Base-by-base conservation (phyloP, 257 asterid species). In the Knoxia roxburghii region DNA sequence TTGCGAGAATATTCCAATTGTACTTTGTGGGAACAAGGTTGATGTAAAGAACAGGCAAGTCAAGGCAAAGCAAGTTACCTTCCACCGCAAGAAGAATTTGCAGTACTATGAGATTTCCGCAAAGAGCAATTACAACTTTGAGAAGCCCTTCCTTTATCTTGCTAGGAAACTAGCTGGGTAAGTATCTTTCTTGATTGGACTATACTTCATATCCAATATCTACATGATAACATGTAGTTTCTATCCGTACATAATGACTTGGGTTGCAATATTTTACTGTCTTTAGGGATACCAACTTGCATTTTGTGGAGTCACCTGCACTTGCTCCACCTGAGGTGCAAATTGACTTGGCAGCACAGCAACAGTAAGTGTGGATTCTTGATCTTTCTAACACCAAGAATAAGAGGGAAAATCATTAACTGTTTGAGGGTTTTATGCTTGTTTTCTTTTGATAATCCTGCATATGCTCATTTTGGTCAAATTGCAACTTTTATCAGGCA, bases 141-240 rank as follows among this genome's bases (percentile, higher is more conserved):
- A 89, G 89, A 87, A 89, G 89, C 94, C 97, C 23, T 90, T 87
- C 78, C 80, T 90, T 8, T 91, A 86, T 78, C 89, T 91, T 29
- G 95, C 96, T 37, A 78, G 96, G 82, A 91, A 91, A 62, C 96
- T 91, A 72, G 96, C 96, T 41, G 97, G 97, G 95, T 90, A 78
- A 55, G 56, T 50, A 50, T 30, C 40, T 29, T 3, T 12, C 4
- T 37, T 37, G 41, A 37, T 37, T 37, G 41, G 4, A 37, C 41
- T 37, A 37, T 37, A 4, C 41, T 3, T 37, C 41, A n/a, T n/a
- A n/a, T n/a, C n/a, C n/a, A n/a, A n/a, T n/a, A n/a, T n/a, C n/a
- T n/a, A n/a, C n/a, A n/a, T n/a, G n/a, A n/a, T n/a, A n/a, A n/a
- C n/a, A n/a, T n/a, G n/a, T n/a, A n/a, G n/a, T n/a, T n/a, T n/a